Conservation (phyloP, 2,329 filamentous ascomycete genomes). For the Curvularia spicifera region DNA sequence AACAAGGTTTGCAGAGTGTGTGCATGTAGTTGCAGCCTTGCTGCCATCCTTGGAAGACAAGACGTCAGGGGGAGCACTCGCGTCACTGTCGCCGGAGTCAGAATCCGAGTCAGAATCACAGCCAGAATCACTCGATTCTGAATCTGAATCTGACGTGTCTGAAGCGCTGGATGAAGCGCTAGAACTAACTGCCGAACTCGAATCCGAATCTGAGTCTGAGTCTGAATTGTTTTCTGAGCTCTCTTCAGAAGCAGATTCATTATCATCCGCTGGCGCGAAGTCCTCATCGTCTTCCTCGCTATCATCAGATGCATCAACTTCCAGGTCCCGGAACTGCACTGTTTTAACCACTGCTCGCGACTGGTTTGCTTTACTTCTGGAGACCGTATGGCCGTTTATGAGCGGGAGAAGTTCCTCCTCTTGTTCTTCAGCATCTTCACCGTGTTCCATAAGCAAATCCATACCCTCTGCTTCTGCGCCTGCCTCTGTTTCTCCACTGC, state of each 20-base stretch:
- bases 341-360: conserved; percentile 18
- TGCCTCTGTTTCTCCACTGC: conserved; percentile 37
- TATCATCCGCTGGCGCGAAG: conserved; percentile 34
- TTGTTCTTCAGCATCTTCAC: conserved; percentile 4
- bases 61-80: conserved; percentile 35
- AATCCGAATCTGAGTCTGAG: conserved; percentile 20
- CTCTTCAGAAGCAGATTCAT: conserved; percentile 20
- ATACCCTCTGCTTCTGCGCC: conserved; percentile 19
- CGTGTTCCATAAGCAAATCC: conserved; percentile 21
- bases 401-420: not conserved
- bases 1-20: conserved; percentile 12
- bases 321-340: conserved; percentile 34
- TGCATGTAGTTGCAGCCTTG: conserved; percentile 4
- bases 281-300: conserved; percentile 35
- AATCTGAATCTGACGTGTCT: conserved; percentile 32
- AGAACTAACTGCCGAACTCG: conserved; percentile 22
- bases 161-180: conserved; percentile 24
- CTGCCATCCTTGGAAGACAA: conserved; percentile 28
- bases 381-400: not conserved
- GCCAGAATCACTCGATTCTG: conserved; percentile 41
- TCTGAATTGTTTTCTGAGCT: conserved; percentile 12
- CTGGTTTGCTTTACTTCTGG: not conserved
- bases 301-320: conserved; percentile 18
- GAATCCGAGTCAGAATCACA: conserved; percentile 37
- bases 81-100: conserved; percentile 49